Conservation (phyloP, 768 basidiomycete genomes). For the Leccinum fibrillosum region DNA sequence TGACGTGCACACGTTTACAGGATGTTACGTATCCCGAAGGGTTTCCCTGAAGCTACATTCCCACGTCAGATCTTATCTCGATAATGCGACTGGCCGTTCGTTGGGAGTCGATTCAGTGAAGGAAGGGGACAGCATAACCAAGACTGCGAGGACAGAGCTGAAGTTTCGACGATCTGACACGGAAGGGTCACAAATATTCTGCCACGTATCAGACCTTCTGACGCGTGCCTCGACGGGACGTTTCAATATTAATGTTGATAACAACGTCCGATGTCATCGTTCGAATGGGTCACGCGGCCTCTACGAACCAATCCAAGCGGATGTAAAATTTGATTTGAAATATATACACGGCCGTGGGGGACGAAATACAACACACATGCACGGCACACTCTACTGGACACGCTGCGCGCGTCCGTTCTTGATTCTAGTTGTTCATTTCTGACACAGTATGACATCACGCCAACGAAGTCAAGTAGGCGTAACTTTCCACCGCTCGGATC, state of each 20-base stretch:
- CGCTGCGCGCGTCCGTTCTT: background rate
- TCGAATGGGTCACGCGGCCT: background rate
- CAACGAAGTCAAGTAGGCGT: constrained; percentile 20
- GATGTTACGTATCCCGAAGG: background rate
- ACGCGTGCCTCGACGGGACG: background rate
- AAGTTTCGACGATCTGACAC: background rate
- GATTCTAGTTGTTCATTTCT: background rate
- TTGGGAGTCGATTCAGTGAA: background rate
- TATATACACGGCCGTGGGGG: constrained; percentile 3
- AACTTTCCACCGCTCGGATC: constrained; percentile 11
- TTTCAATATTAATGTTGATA: background rate
- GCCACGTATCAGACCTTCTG: background rate
- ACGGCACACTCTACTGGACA: background rate
- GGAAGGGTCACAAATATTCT: background rate
- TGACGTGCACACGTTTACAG: background rate
- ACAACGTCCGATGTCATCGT: background rate
- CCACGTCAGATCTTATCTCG: background rate
- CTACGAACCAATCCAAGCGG: constrained; percentile 7
- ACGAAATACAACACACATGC: constrained; percentile 11
- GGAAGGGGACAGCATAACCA: background rate
- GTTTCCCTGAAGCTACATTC: background rate
- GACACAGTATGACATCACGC: constrained; percentile 10
- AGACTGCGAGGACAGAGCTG: too few relatives aligned
- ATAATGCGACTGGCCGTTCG: background rate
- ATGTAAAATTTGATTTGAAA: background rate